Evolutionary conservation across 768 basidiomycete genomes (phyloP), one percentile per base, ranked within the genome.

Genomic region (Kondoa subrosea): DNA sequence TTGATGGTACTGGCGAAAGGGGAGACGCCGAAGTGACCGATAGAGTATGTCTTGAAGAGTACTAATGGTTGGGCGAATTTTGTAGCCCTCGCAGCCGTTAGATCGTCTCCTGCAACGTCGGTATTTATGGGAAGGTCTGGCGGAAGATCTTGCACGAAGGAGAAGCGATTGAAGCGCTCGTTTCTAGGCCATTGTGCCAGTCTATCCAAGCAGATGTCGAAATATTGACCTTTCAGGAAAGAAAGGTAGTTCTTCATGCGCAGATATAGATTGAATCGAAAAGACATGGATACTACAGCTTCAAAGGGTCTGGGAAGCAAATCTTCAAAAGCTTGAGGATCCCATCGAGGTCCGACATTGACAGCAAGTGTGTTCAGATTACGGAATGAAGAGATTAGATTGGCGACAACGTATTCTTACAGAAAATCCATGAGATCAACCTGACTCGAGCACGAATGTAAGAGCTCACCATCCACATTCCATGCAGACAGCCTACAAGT

Each of bases 111-210:
- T 3, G 30, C 30, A 17, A 8, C n/a, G 12, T 63, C 30, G 12
- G 33, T 3, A 32, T 63, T 33, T 27, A 4, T 32, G 12, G 61
- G 61, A 3, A 15, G 8, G 15, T 17, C 30, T 16, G 61, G 61
- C 61, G 61, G 61, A 21, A 63, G 27, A 63, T 32, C 61, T 32
- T 63, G 61, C 15, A 63, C n/a, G 61, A 63, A 63, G 33, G 61
- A 63, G 61, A 63, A 63, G 3, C 29, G 14, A 17, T n/a, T 16
- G n/a, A 63, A 32, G n/a, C n/a, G 16, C 12, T 27, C 29, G 27
- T 30, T 63, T 32, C 17, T 32, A 3, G 61, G 61, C 61, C 61
- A 63, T 16, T 17, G 33, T 15, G 27, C 61, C 30, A 63, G 61
- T 27, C 15, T 32, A 31, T n/a, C 8, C 29, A 63, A 30, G 61